Percentiles rank a stretch among this genome's conserved stretches.
Evolutionary conservation across 345 rosid genomes (phyloP).

Genomic region (Pistacia vera): DNA sequence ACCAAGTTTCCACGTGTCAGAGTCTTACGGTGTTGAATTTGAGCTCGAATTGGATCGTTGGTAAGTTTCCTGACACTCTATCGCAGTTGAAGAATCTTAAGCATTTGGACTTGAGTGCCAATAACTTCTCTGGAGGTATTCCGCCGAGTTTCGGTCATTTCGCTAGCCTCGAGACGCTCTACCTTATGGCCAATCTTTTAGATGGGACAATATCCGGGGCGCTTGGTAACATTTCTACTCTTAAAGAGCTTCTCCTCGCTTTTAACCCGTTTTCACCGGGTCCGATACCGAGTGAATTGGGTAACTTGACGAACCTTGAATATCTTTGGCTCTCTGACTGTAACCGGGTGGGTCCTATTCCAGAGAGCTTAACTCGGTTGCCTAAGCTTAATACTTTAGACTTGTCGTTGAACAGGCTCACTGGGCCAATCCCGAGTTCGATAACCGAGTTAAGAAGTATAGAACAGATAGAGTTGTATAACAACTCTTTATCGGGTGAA

Average conservation of each 20-base stretch:
- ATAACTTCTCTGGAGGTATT: conserved; percentile 66
- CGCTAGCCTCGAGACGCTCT: conserved; percentile 49
- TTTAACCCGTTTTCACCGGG: conserved; percentile 63
- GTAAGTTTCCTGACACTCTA: conserved; percentile 59
- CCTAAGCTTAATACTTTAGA: conserved; percentile 51
- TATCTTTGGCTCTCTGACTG: conserved; percentile 62
- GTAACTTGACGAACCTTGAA: conserved; percentile 57
- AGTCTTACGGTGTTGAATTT: conserved; percentile 47
- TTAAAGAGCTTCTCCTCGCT: conserved; percentile 51
- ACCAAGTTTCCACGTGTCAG: conserved; percentile 49
- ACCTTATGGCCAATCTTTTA: conserved; percentile 55
- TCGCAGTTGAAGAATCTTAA: conserved; percentile 49
- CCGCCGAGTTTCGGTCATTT: conserved; percentile 59
- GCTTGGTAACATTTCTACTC: conserved; percentile 65
- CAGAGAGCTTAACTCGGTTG: conserved; percentile 41
- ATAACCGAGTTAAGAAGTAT: conserved; percentile 47
- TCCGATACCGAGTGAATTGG: conserved; percentile 49
- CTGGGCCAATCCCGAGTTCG: conserved; percentile 69
- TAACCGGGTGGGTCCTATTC: conserved; percentile 58
- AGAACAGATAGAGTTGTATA: conserved; percentile 69
- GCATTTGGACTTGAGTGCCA: conserved; percentile 39
- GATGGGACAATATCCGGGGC: conserved; percentile 51
- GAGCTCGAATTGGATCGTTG: conserved; percentile 47
- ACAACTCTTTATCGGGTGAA: conserved; percentile 70
- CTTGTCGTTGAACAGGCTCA: conserved; percentile 50